Base-by-base conservation (phyloP, 2,329 filamentous ascomycete genomes). In the Pseudocercospora musae region DNA sequence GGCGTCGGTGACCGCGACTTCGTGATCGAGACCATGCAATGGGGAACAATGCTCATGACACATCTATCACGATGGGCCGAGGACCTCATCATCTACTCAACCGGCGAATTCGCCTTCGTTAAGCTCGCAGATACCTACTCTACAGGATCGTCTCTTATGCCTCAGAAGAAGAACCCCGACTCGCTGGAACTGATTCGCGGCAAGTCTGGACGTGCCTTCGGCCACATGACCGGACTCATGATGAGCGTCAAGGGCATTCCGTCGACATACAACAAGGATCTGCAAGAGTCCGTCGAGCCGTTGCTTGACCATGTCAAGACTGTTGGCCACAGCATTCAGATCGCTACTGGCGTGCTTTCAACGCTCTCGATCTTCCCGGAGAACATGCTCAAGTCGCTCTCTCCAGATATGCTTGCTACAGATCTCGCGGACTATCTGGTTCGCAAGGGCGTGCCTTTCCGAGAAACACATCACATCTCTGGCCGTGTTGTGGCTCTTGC, bases 251-350 rank as follows among this genome's bases (percentile, higher is more conserved):
- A 89, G 77, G 89, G 89, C 60, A 84, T 95, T 27, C 90, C 91
- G 1, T 89, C 85, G 48, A 92, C 89, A 2, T 96, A 96, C 81
- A 94, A 96, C 81, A 96, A 96, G 78, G 91, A 96, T 76, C 78
- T 96, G n/a, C 91, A 96, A 78, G 92, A 96, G 78, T 89, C 86
- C 62, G 88, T 91, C 65, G 89, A 96, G 81, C 89, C 89, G n/a
- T 86, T 96, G 78, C 85, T 96, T 54, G 91, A 96, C 76, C 86
- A 88, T 74, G 85, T 93, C 77, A 90, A 92, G 83, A 94, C 91
- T 5, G 83, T 95, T 65, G 84, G 84, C 60, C 89, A 96, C 80
- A 92, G 89, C 72, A 84, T 96, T 59, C 87, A 89, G 76, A 96
- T 96, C 70, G 90, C 90, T 27, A 90, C 89, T 23, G 90, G 92